Percentiles rank a stretch among this genome's conserved stretches.
Conservation (phyloP, 1,139 yeast species). For the Diutina scorzettiae region DNA sequence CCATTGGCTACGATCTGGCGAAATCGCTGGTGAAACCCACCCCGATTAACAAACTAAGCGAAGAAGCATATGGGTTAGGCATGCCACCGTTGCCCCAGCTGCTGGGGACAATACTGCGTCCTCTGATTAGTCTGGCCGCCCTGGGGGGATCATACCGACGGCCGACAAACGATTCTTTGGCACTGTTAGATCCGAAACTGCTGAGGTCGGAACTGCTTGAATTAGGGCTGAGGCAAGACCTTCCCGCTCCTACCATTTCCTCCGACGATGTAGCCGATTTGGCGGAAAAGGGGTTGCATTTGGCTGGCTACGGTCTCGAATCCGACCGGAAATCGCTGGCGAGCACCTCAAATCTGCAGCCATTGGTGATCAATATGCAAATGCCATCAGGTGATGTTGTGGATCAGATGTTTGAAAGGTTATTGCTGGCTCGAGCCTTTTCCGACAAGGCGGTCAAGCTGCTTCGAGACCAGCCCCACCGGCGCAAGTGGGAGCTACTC, state of each 20-base stretch:
- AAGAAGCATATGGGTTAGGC: conserved; percentile 6
- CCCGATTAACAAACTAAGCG: conserved; percentile 20
- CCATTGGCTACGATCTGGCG: conserved; percentile 22
- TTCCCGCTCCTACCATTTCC: conserved; percentile 8
- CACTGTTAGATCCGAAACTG: conserved; percentile 10
- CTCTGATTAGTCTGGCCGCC: conserved; percentile 6
- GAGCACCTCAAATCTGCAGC: background rate
- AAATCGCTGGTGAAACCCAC: conserved; percentile 18
- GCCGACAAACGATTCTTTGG: conserved; percentile 8
- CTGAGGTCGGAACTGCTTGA: conserved; percentile 1
- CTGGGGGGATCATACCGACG: background rate
- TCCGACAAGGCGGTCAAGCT: conserved; percentile 16
- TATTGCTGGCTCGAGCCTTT: conserved; percentile 28
- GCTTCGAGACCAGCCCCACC: conserved; percentile 13
- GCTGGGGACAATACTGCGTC: background rate
- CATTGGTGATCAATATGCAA: too few relatives aligned
- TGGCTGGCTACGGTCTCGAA: conserved; percentile 19
- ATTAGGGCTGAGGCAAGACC: conserved; percentile 1
- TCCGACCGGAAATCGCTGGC: conserved; percentile 3
- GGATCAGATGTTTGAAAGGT: conserved; percentile 26
- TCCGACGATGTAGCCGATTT: conserved; percentile 11
- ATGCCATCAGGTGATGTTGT: conserved; percentile 28
- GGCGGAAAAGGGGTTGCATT: conserved; percentile 14
- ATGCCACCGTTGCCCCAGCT: background rate
- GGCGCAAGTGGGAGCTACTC: conserved; percentile 36